These are phyloP conservation scores for Tillandsia leiboldiana DNA, from an alignment of 176 grass and related monocot species.

Conservation along the genomic window DNA sequence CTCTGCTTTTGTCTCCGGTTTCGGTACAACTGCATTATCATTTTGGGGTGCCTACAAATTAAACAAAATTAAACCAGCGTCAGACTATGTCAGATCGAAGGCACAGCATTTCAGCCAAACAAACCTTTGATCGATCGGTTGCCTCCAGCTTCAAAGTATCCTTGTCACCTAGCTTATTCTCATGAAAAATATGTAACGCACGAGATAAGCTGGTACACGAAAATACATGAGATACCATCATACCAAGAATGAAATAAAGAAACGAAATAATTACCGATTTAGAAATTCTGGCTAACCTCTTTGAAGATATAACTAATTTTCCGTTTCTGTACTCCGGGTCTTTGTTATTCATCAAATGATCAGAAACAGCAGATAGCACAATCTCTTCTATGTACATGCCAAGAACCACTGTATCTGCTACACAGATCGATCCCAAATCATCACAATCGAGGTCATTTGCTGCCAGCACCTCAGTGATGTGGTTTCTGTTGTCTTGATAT, in stretches of 20 bases:
- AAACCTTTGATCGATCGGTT: conserved; percentile 35
- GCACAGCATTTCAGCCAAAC: not conserved
- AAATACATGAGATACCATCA: conserved; percentile 13
- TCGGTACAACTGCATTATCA: conserved; percentile 26
- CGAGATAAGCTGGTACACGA: conserved; percentile 48
- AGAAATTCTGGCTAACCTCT: conserved; percentile 33
- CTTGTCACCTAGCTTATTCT: conserved; percentile 43
- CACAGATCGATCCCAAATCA: conserved; percentile 65
- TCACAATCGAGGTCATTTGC: conserved; percentile 78
- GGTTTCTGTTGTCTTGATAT: conserved; percentile 73
- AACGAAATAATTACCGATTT: conserved; percentile 1
- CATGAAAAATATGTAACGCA: conserved; percentile 73
- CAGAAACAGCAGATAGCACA: conserved; percentile 68
- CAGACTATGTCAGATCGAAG: not conserved
- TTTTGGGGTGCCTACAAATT: conserved; percentile 39
- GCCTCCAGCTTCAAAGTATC: conserved; percentile 41
- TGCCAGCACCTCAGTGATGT: conserved; percentile 64
- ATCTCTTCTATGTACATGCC: conserved; percentile 68
- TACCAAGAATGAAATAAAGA: conserved; percentile 5
- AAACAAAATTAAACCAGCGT: not conserved
- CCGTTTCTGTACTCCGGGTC: conserved; percentile 68
- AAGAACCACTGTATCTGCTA: conserved; percentile 58
- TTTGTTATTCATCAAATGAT: conserved; percentile 79
- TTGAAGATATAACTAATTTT: conserved; percentile 63
- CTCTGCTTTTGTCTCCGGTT: conserved; percentile 60